Conservation (phyloP, 2,329 filamentous ascomycete species). For the Conoideocrella luteorostrata region DNA sequence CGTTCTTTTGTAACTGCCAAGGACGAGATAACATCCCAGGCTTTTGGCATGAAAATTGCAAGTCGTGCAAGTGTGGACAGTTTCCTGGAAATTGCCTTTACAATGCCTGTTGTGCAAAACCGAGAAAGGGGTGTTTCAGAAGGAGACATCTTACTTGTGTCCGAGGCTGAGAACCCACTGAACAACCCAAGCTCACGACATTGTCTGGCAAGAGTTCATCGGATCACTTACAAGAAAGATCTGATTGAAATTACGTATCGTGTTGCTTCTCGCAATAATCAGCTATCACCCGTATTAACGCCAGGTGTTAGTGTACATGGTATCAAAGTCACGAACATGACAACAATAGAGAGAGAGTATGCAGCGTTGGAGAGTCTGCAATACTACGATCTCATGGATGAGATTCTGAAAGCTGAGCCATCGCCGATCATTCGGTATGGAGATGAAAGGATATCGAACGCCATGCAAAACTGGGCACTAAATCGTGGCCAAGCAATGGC, state of each 20-base stretch:
- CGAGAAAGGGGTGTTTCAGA: constrained; percentile 70
- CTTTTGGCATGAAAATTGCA: constrained; percentile 81
- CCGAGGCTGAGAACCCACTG: constrained; percentile 66
- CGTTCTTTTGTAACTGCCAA: constrained; percentile 85
- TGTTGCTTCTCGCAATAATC: constrained; percentile 60
- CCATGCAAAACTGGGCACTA: constrained; percentile 72
- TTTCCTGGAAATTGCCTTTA: constrained; percentile 85
- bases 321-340: constrained; percentile 85
- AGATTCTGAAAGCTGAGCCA: constrained; percentile 82
- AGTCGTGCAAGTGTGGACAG: constrained; percentile 87
- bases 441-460: constrained; percentile 61
- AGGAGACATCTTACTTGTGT: constrained; percentile 85
- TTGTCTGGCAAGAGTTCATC: constrained; percentile 79
- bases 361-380: constrained; percentile 84
- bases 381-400: constrained; percentile 93
- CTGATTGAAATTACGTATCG: constrained; percentile 81
- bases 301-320: constrained; percentile 66
- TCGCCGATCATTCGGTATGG: constrained; percentile 80
- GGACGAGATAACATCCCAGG: constrained; percentile 73
- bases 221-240: constrained; percentile 73
- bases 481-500: constrained; percentile 88
- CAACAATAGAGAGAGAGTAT: constrained; percentile 90
- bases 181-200: constrained; percentile 60
- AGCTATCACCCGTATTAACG: constrained; percentile 56
- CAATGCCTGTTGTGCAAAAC: constrained; percentile 63